Evolutionary conservation across 2,329 filamentous ascomycete species (phyloP), one percentile per base, ranked within the genome.

Genomic region (Fusarium falciforme): DNA sequence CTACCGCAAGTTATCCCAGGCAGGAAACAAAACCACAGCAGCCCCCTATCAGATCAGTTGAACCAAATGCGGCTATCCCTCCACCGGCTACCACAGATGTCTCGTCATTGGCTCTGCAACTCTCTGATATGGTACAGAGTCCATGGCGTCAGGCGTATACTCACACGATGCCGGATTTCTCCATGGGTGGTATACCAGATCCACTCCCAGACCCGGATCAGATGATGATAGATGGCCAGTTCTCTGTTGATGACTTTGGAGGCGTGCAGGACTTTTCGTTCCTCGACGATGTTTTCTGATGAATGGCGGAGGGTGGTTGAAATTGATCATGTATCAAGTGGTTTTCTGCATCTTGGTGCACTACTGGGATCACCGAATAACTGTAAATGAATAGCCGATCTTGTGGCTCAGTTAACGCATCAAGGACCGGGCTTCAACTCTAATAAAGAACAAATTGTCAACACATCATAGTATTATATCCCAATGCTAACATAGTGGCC

Each of bases 151-250:
- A 29, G 59, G 36, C 44, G 11, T 29, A 17, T 44, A 17, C 27
- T 55, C 12, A 20, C 22, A 17, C 33, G 16, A 33, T 61, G 9
- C 44, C 55, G 4, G 38, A 66, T 33, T 61, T 61, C 29, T 36
- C 36, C n/a, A 31, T 66, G 16, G 58, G 52, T 22, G 58, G 44
- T 35, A 49, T 61, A 9, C 20, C 36, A 9, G 64, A 61, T 22
- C 20, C 44, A 6, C 33, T 52, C 20, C 27, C 36, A 22, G 25
- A 47, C 22, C 16, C 44, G 4, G 59, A 66, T 55, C 44, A 52
- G 14, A 61, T 61, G 58, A 38, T 44, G 17, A 61, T 66, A 29
- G 64, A 61, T 57, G n/a, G 33, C 5, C 57, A 66, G 31, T 35
- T 61, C 12, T 38, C 64, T 38, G 36, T 38, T 5, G 47, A 31